These are phyloP conservation scores for Aspergillus ruber DNA, from an alignment of 2,329 filamentous ascomycete species.

Conservation along the genomic window DNA sequence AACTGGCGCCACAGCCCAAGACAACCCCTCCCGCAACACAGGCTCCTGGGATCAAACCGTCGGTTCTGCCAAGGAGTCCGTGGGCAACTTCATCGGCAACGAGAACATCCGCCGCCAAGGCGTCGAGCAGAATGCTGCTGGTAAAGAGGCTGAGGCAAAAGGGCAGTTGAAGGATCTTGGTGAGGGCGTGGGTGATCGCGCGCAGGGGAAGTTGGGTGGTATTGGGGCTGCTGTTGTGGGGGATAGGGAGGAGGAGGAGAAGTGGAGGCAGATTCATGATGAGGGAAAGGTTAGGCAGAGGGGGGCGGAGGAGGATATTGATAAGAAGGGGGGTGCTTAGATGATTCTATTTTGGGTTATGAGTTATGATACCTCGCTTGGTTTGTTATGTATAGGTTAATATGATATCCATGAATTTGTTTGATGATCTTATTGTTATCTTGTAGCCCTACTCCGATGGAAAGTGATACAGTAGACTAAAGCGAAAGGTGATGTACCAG, in stretches of 20 bases:
- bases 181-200: slow-evolving; percentile 60
- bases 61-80: slow-evolving; percentile 74
- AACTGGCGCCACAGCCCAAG: slow-evolving; percentile 62
- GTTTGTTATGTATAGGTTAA: background rate
- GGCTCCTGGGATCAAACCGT: slow-evolving; percentile 84
- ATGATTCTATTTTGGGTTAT: background rate
- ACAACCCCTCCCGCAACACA: slow-evolving; percentile 63
- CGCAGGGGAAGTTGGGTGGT: slow-evolving; percentile 64
- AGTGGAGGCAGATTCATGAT: slow-evolving; percentile 66
- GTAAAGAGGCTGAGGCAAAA: slow-evolving; percentile 73
- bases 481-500: background rate
- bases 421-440: background rate
- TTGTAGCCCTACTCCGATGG: background rate
- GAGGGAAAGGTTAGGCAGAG: slow-evolving; percentile 77
- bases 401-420: slow-evolving; percentile 1
- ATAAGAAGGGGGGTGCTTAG: slow-evolving; percentile 47
- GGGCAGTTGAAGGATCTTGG: slow-evolving; percentile 73
- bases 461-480: background rate
- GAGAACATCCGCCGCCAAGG: slow-evolving; percentile 70
- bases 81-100: slow-evolving; percentile 69
- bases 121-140: slow-evolving; percentile 69
- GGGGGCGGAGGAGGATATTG: slow-evolving; percentile 72
- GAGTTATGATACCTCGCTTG: background rate
- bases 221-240: slow-evolving; percentile 68
- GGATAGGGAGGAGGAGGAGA: slow-evolving; percentile 57